Percentiles rank a stretch among this genome's conserved stretches.
Evolutionary conservation across 1,284 basidiomycete species (phyloP).

Genomic region (Termitomyces sp.): DNA sequence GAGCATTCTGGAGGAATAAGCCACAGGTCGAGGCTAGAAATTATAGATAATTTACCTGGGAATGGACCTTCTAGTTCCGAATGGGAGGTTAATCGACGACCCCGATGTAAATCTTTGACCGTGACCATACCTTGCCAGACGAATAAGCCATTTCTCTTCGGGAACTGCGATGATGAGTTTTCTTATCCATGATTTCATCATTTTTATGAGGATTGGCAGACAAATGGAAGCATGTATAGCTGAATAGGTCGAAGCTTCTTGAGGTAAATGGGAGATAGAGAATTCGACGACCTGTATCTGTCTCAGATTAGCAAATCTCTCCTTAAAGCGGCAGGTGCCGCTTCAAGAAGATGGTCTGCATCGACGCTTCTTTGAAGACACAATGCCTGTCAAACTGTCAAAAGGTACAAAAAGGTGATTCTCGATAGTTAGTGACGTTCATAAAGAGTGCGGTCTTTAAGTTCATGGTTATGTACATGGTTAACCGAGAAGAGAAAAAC

Average conservation of each 20-base stretch:
- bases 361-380: no score
- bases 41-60: neutral
- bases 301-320: neutral
- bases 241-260: neutral
- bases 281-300: neutral
- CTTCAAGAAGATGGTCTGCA: neutral
- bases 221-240: neutral
- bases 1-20: neutral
- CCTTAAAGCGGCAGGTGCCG: neutral
- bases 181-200: neutral
- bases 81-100: neutral
- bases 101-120: neutral
- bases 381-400: no score
- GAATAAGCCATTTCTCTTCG: neutral
- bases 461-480: neutral
- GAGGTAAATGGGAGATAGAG: neutral
- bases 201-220: neutral
- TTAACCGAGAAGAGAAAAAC: neutral
- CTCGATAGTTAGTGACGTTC: no score
- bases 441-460: neutral
- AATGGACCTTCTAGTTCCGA: neutral
- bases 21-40: neutral
- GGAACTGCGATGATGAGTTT: neutral
- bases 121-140: neutral
- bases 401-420: neutral